These are phyloP conservation scores for Globisporangium perplexum DNA, from an alignment of 352 stramenopile genomes.

Conservation along the genomic window DNA sequence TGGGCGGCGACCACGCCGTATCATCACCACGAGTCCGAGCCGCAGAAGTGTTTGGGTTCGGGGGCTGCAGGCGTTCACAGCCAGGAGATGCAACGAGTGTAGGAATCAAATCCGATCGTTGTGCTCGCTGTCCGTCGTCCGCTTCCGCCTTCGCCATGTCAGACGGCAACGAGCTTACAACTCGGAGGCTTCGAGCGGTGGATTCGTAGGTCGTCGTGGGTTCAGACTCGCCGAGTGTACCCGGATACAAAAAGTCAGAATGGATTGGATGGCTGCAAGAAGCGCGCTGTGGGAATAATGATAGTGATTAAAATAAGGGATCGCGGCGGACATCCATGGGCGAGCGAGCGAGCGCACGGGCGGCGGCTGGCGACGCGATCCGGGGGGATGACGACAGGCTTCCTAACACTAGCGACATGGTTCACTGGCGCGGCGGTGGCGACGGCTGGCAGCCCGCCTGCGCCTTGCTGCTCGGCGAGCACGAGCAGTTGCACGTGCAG, in stretches of 20 bases:
- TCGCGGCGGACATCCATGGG: neutral
- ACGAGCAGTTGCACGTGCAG: constrained; percentile 20
- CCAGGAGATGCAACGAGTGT: constrained; percentile 9
- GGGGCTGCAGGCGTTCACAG: neutral
- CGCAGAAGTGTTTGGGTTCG: constrained; percentile 1
- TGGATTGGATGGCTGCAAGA: too few relatives aligned
- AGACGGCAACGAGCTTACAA: too few relatives aligned
- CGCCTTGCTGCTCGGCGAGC: constrained; percentile 11
- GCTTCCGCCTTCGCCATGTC: too few relatives aligned
- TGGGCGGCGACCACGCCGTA: neutral
- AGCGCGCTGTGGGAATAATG: constrained; percentile 1
- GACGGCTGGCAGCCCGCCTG: constrained; percentile 7
- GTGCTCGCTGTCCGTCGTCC: too few relatives aligned
- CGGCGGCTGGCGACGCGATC: too few relatives aligned
- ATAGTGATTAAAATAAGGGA: constrained; percentile 7
- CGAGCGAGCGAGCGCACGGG: too few relatives aligned
- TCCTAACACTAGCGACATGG: constrained; percentile 3
- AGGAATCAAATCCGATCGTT: neutral
- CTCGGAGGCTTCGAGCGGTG: too few relatives aligned
- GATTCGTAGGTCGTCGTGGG: neutral
- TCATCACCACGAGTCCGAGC: neutral
- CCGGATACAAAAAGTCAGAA: neutral
- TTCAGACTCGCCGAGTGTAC: neutral
- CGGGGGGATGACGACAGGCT: neutral
- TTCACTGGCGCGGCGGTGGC: constrained; percentile 11